These are phyloP conservation scores for Globisporangium alternatum DNA, from an alignment of 352 stramenopile genomes.

Conservation along the genomic window DNA sequence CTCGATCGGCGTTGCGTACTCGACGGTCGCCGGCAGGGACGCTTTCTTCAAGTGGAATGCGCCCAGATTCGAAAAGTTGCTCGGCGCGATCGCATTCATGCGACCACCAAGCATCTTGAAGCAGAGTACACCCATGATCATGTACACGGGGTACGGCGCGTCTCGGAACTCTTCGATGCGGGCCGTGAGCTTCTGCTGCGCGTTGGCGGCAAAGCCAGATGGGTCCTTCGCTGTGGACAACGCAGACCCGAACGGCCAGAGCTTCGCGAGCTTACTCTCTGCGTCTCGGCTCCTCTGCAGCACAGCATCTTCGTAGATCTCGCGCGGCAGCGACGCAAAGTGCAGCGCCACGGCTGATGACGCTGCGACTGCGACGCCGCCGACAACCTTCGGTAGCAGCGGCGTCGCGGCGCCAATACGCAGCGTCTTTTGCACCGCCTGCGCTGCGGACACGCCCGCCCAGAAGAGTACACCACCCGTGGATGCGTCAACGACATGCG, in stretches of 20 bases:
- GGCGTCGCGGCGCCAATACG: conserved; percentile 43
- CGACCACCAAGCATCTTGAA: conserved; percentile 76
- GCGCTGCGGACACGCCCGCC: conserved; percentile 37
- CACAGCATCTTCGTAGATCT: conserved; percentile 34
- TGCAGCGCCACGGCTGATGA: conserved; percentile 47
- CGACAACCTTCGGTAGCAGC: conserved; percentile 39
- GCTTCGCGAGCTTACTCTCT: conserved; percentile 11
- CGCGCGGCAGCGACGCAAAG: conserved; percentile 47
- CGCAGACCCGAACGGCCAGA: conserved; percentile 10
- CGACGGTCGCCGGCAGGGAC: conserved; percentile 65
- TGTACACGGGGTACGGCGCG: conserved; percentile 60
- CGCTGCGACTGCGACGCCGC: conserved; percentile 37
- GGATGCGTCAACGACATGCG: conserved; percentile 40
- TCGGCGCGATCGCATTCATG: conserved; percentile 69
- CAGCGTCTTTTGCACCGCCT: conserved; percentile 43
- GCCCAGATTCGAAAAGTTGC: conserved; percentile 67
- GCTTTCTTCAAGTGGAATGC: conserved; percentile 78
- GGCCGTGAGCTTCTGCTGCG: conserved; percentile 26
- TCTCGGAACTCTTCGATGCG: conserved; percentile 38
- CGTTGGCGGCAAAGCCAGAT: not conserved
- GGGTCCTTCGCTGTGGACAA: not conserved
- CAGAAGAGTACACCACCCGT: conserved; percentile 54
- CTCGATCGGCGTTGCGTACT: conserved; percentile 66
- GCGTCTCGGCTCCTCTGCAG: conserved; percentile 17
- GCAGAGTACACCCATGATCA: conserved; percentile 69